These are phyloP conservation scores for Termitomyces heimii DNA, from an alignment of 768 basidiomycete genomes.

Conservation along the genomic window DNA sequence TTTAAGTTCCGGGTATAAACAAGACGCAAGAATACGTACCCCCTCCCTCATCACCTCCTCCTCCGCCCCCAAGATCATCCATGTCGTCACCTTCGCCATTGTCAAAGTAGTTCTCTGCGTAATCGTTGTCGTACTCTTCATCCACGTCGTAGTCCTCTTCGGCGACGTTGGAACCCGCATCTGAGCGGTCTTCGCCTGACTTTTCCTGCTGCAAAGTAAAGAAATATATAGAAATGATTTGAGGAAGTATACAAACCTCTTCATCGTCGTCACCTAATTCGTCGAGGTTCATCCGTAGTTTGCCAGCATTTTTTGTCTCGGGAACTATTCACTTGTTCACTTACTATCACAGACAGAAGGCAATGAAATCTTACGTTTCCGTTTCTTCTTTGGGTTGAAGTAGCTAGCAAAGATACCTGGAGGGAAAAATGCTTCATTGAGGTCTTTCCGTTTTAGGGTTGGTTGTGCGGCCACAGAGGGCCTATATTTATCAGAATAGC, in stretches of 20 bases:
- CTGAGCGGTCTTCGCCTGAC: constrained; percentile 64
- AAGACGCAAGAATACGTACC: constrained; percentile 22
- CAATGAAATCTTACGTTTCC: constrained; percentile 33
- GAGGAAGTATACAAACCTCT: constrained; percentile 34
- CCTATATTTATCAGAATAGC: constrained; percentile 83
- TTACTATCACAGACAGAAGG: background rate
- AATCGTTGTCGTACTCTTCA: constrained; percentile 90
- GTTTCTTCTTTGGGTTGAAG: constrained; percentile 71
- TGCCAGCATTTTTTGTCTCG: constrained; percentile 25
- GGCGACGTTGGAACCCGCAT: constrained; percentile 56
- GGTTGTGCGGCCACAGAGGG: constrained; percentile 56
- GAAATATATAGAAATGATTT: background rate
- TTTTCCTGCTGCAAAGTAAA: constrained; percentile 43
- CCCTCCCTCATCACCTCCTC: constrained; percentile 62
- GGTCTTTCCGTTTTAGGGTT: constrained; percentile 59
- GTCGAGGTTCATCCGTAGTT: constrained; percentile 55
- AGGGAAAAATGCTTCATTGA: constrained; percentile 77
- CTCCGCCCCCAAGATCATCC: constrained; percentile 72
- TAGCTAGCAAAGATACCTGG: constrained; percentile 68
- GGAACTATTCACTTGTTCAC: constrained; percentile 1
- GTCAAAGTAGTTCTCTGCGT: constrained; percentile 88
- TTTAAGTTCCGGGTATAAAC: background rate
- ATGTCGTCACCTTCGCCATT: constrained; percentile 80
- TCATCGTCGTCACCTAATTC: constrained; percentile 63
- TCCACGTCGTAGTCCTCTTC: constrained; percentile 82